phyloP scores from a whole-genome alignment of 1,284 basidiomycete genomes.

The Cryptococcus depauperatus region DNA sequence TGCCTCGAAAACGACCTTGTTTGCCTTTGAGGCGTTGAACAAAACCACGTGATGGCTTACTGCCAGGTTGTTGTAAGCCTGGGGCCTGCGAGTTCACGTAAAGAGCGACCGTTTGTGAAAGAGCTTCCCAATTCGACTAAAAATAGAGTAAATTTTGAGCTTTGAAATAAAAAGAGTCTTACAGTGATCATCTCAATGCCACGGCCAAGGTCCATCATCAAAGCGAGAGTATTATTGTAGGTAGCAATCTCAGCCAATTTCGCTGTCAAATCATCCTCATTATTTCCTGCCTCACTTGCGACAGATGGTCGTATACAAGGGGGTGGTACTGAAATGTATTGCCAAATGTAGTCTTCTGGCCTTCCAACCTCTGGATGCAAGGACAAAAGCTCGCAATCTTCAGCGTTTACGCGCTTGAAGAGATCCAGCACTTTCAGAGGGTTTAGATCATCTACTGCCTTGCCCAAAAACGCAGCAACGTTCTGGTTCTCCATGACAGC shows the following conservation, averaged over 20 bases:
- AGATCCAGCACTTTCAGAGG: slow-evolving; percentile 88
- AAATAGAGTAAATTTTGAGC: neutral
- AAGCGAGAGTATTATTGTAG: slow-evolving; percentile 85
- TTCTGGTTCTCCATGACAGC: slow-evolving; percentile 85
- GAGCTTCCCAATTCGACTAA: slow-evolving; percentile 91
- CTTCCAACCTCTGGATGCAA: slow-evolving; percentile 80
- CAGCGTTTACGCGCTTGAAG: slow-evolving; percentile 86
- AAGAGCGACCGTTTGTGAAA: slow-evolving; percentile 90
- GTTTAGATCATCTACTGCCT: slow-evolving; percentile 89
- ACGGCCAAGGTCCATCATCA: slow-evolving; percentile 77
- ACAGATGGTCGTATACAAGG: slow-evolving; percentile 97
- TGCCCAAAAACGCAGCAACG: slow-evolving; percentile 73
- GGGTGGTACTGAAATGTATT: slow-evolving; percentile 96
- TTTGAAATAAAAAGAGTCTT: slow-evolving; percentile 20
- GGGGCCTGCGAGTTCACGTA: slow-evolving; percentile 98
- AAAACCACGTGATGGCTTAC: slow-evolving; percentile 88
- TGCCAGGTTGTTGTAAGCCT: slow-evolving; percentile 71
- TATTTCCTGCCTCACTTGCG: slow-evolving; percentile 91
- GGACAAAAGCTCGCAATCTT: slow-evolving; percentile 94
- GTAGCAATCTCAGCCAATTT: slow-evolving; percentile 97
- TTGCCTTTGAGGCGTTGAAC: slow-evolving; percentile 98
- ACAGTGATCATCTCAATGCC: slow-evolving; percentile 87
- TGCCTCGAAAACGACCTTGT: slow-evolving; percentile 96
- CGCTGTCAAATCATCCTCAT: slow-evolving; percentile 96
- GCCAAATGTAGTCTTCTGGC: slow-evolving; percentile 98